phyloP scores from a whole-genome alignment of 352 stramenopile genomes.

The Phytophthora podocarpi region DNA sequence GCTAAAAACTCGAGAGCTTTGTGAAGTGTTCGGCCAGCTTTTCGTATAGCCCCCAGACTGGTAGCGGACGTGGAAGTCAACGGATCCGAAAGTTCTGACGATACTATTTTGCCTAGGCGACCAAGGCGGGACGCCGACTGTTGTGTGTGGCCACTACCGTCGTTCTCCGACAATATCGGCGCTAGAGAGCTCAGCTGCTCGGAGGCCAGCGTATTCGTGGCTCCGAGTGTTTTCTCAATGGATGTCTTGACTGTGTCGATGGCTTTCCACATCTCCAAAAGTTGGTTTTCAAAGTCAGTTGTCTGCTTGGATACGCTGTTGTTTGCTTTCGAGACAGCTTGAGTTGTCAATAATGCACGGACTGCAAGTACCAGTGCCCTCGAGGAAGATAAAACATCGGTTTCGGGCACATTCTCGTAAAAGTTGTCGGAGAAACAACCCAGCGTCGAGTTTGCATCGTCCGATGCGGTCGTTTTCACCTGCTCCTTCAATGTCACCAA shows the following conservation, averaged over 20 bases:
- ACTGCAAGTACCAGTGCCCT: slow-evolving; percentile 31
- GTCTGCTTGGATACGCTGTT: slow-evolving; percentile 28
- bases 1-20: slow-evolving; percentile 36
- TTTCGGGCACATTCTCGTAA: slow-evolving; percentile 31
- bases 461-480: neutral
- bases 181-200: slow-evolving; percentile 32
- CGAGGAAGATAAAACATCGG: slow-evolving; percentile 26
- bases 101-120: slow-evolving; percentile 32
- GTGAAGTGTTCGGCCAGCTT: slow-evolving; percentile 35
- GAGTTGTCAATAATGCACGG: slow-evolving; percentile 32
- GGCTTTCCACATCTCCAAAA: slow-evolving; percentile 35
- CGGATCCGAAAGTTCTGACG: slow-evolving; percentile 25
- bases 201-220: slow-evolving; percentile 13
- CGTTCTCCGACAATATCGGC: slow-evolving; percentile 24
- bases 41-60: slow-evolving; percentile 28
- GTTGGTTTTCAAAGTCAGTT: slow-evolving; percentile 28
- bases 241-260: slow-evolving; percentile 31
- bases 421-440: slow-evolving; percentile 35
- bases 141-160: slow-evolving; percentile 26
- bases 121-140: slow-evolving; percentile 37
- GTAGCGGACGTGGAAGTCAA: slow-evolving; percentile 21
- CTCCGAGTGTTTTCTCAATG: slow-evolving; percentile 31
- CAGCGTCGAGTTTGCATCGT: slow-evolving; percentile 30
- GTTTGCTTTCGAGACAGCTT: slow-evolving; percentile 23
- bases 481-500: slow-evolving; percentile 28